A percentile compares a stretch with the other conserved stretches of the same genome.
phyloP scores from a whole-genome alignment of 495 filamentous ascomycete species.

The Penicillium egyptiacum region DNA sequence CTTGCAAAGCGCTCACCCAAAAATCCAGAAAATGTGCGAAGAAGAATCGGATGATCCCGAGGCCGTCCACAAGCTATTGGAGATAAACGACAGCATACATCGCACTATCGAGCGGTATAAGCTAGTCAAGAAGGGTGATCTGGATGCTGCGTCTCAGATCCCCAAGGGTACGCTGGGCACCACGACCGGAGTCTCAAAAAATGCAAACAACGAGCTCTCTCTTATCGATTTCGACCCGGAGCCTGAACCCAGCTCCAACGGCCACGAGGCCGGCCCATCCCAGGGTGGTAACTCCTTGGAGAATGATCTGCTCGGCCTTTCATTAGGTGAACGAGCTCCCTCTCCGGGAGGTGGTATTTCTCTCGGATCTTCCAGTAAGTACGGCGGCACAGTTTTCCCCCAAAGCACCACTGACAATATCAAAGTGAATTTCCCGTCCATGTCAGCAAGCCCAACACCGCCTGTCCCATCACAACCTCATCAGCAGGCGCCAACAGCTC shows the following conservation, averaged over 20 bases:
- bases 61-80: slow-evolving; percentile 89
- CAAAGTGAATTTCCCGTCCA: slow-evolving; percentile 26
- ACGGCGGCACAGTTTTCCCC: slow-evolving; percentile 51
- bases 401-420: slow-evolving; percentile 17
- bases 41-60: slow-evolving; percentile 96
- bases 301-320: slow-evolving; percentile 70
- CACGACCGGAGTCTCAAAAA: slow-evolving; percentile 68
- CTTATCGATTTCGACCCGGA: slow-evolving; percentile 86
- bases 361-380: slow-evolving; percentile 67
- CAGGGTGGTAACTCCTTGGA: slow-evolving; percentile 47
- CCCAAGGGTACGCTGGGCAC: slow-evolving; percentile 78
- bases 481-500: slow-evolving; percentile 38
- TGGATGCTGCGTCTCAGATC: slow-evolving; percentile 82
- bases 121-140: slow-evolving; percentile 87
- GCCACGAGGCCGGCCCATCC: slow-evolving; percentile 45
- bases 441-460: slow-evolving; percentile 28
- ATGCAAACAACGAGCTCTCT: slow-evolving; percentile 80
- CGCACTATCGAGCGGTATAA: slow-evolving; percentile 93
- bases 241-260: slow-evolving; percentile 53
- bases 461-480: slow-evolving; percentile 29
- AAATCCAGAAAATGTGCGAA: slow-evolving; percentile 99
- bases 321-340: slow-evolving; percentile 61
- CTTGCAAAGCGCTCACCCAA: slow-evolving; percentile 90
- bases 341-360: slow-evolving; percentile 81
- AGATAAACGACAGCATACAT: slow-evolving; percentile 99